These are phyloP conservation scores for Inosperma sp. DNA, from an alignment of 768 basidiomycete genomes.

Conservation along the genomic window DNA sequence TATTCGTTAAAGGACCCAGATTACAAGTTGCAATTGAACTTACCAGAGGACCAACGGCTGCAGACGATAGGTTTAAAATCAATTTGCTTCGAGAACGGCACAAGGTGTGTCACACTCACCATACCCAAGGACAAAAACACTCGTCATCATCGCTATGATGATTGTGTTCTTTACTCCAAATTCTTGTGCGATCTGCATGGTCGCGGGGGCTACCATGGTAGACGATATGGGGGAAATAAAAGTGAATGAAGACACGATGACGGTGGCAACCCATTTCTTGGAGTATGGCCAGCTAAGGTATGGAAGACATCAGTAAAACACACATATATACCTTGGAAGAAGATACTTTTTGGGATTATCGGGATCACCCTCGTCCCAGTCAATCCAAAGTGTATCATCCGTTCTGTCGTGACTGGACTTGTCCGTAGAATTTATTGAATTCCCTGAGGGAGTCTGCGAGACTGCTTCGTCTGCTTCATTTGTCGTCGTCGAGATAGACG, in stretches of 20 bases:
- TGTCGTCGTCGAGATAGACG: too few relatives aligned
- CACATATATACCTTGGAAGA: conserved; percentile 10
- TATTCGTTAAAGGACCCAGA: neutral
- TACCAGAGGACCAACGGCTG: conserved; percentile 52
- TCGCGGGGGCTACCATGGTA: conserved; percentile 69
- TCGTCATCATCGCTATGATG: conserved; percentile 53
- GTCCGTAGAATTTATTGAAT: too few relatives aligned
- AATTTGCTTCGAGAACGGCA: neutral
- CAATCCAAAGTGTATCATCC: conserved; percentile 39
- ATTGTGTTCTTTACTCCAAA: conserved; percentile 52
- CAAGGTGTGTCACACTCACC: conserved; percentile 34
- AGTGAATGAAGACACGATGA: conserved; percentile 63
- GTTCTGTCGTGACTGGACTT: too few relatives aligned
- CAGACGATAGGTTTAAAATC: neutral
- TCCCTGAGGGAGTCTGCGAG: too few relatives aligned
- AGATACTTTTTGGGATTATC: conserved; percentile 59
- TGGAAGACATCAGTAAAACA: neutral
- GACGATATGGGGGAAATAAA: conserved; percentile 69
- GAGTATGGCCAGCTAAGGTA: conserved; percentile 48
- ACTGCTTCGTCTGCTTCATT: too few relatives aligned
- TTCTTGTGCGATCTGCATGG: conserved; percentile 42
- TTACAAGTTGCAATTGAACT: conserved; percentile 8
- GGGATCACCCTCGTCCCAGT: conserved; percentile 62
- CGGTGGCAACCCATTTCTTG: conserved; percentile 60
- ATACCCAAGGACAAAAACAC: conserved; percentile 50